Conservation (phyloP, 345 rosid genomes). For the Punica granatum region DNA sequence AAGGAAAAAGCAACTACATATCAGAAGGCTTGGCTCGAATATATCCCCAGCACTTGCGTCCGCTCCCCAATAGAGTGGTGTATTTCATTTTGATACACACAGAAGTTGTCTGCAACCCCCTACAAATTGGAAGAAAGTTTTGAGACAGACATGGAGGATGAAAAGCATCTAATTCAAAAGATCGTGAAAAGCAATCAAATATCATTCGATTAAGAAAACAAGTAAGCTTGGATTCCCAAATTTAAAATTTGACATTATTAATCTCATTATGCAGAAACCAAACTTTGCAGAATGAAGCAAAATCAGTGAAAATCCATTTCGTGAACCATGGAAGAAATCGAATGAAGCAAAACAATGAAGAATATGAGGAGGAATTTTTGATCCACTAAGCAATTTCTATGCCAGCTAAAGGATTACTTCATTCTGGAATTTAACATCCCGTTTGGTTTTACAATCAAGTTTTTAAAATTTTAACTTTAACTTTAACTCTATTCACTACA, state of each 20-base stretch:
- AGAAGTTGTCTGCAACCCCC: conserved; percentile 40
- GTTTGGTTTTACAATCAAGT: no score
- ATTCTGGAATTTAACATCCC: background rate
- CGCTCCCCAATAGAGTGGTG: conserved; percentile 40
- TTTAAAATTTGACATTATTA: background rate
- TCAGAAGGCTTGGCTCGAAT: no score
- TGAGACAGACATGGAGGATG: background rate
- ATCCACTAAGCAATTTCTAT: background rate
- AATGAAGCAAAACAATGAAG: background rate
- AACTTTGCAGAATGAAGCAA: background rate
- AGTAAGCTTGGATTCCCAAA: background rate
- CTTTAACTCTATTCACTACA: no score
- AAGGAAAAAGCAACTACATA: conserved; percentile 48
- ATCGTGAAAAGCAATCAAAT: background rate
- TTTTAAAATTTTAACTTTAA: no score
- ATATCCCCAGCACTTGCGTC: conserved; percentile 40
- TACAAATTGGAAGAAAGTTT: conserved; percentile 7
- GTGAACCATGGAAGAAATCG: background rate
- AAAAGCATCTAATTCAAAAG: background rate
- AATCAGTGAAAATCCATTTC: background rate
- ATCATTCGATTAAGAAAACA: background rate
- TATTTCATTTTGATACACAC: conserved; percentile 43
- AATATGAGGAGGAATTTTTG: no score
- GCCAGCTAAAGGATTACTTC: background rate
- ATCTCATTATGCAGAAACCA: background rate